Evolutionary conservation across 2,329 filamentous ascomycete species (phyloP).

Genomic region (Fusarium sp.): DNA sequence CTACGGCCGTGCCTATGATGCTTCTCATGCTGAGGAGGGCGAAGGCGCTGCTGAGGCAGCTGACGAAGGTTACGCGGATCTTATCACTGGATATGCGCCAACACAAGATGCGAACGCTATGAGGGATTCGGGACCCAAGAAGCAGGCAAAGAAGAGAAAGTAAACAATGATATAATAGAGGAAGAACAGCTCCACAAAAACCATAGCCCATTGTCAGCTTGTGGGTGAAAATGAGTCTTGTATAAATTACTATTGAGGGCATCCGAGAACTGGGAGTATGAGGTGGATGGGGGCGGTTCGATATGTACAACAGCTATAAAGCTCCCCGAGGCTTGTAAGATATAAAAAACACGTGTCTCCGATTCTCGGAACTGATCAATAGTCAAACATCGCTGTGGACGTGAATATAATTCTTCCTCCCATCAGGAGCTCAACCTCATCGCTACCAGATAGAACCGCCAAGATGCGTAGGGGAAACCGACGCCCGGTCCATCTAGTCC

Average conservation of each 20-base stretch:
- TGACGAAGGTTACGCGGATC: constrained; percentile 52
- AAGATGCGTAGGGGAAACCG: constrained; percentile 14
- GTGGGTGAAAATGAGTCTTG: constrained; percentile 32
- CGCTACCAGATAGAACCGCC: constrained; percentile 28
- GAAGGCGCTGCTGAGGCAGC: constrained; percentile 37
- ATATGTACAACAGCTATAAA: constrained; percentile 50
- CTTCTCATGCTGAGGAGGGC: constrained; percentile 51
- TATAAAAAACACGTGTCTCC: constrained; percentile 47
- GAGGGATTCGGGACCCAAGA: constrained; percentile 53
- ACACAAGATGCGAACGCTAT: constrained; percentile 49
- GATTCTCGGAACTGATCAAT: constrained; percentile 38
- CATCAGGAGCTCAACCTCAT: constrained; percentile 1
- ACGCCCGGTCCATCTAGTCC: constrained; percentile 54
- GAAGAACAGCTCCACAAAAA: neutral
- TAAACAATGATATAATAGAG: constrained; percentile 42
- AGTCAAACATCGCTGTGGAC: constrained; percentile 26
- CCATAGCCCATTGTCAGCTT: neutral
- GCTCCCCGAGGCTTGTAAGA: constrained; percentile 49
- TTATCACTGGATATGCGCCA: constrained; percentile 62
- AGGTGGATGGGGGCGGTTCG: constrained; percentile 40
- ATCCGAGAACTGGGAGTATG: constrained; percentile 23
- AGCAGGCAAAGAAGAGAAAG: constrained; percentile 61
- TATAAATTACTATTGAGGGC: constrained; percentile 32
- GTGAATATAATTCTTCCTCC: constrained; percentile 7
- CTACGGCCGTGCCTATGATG: constrained; percentile 88